Evolutionary conservation across 345 rosid species (phyloP), one percentile per base, ranked within the genome.

Genomic region (Dimocarpus longan): DNA sequence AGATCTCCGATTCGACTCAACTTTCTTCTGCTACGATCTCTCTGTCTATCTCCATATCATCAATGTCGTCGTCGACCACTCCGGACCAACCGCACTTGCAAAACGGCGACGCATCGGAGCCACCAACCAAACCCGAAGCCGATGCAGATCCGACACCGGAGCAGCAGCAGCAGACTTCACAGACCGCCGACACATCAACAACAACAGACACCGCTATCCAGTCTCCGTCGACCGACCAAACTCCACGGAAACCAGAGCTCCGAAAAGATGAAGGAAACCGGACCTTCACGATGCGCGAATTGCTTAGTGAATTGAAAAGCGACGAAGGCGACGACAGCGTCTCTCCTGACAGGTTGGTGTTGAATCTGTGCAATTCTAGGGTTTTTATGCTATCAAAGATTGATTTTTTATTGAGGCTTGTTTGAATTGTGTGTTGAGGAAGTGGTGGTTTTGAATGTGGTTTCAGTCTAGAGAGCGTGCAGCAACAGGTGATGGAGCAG

Each of bases 271-370:
- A 90, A 76, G 98, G 93, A 0, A 90, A 73, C 84, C 88, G 90
- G 66, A 87, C 97, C 8, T 93, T 95, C 85, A 93, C 99, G 37
- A 92, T 92, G 98, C 86, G 99, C 76, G 95, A 95, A 77, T 77
- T 95, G 71, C 93, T 92, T 56, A 88, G 82, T 73, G 97, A 92
- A 77, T 80, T 93, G 78, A 93, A 95, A 83, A 88, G 80, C 80
- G 97, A 91, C 5, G 95, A 90, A 71, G 93, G 89, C 74, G 94
- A 85, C 8, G 87, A 85, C 4, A 85, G 84, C 81, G 79, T 80
- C 12, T 81, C 83, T 63, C 68, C 80, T 50, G 81, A 24, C 83
- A 92, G 98, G 98, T 92, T 32, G 42, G 57, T 70, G 46, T 70
- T 77, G 74, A 66, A 62, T 68, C 43, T 42, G 24, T 66, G n/a